Percentiles rank a stretch among this genome's conserved stretches.
Evolutionary conservation across 208 protist genomes (phyloP).

Genomic region (Novymonas esmeraldas): DNA sequence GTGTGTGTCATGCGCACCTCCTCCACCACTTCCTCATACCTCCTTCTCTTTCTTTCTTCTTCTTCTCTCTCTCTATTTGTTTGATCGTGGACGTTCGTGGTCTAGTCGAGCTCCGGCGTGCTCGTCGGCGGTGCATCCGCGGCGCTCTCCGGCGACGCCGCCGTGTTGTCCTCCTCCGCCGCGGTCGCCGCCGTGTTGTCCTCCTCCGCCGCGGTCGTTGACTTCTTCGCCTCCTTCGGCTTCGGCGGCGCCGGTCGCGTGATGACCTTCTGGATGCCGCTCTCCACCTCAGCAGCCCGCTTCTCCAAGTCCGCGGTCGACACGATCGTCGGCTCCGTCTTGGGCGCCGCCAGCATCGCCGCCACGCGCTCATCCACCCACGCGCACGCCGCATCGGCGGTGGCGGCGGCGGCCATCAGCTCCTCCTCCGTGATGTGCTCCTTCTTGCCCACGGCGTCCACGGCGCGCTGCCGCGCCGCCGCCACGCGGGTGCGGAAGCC

Average conservation of each 20-base stretch:
- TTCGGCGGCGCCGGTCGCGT: constrained; percentile 50
- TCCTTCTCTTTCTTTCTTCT: neutral
- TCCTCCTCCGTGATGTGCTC: constrained; percentile 85
- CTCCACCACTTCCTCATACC: no score
- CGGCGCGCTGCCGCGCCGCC: constrained; percentile 42
- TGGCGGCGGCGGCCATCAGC: constrained; percentile 53
- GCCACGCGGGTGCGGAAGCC: constrained; percentile 46
- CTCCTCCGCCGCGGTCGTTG: constrained; percentile 32
- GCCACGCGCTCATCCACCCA: constrained; percentile 59
- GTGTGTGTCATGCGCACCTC: no score
- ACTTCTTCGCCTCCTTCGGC: constrained; percentile 46
- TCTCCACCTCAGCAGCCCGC: constrained; percentile 41
- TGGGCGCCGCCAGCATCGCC: constrained; percentile 46
- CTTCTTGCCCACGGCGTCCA: constrained; percentile 61
- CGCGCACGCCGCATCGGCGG: constrained; percentile 52
- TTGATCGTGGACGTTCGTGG: neutral
- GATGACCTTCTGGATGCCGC: constrained; percentile 45
- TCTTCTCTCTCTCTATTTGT: neutral
- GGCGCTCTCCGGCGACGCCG: constrained; percentile 2
- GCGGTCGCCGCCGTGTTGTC: constrained; percentile 21
- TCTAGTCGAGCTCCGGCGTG: constrained; percentile 44
- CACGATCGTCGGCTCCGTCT: constrained; percentile 47
- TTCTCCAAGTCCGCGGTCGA: constrained; percentile 40
- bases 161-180: constrained; percentile 17
- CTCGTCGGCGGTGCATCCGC: constrained; percentile 32